Evolutionary conservation across 164 flowering plant species (phyloP).

Genomic region (Stephania yunnanensis): DNA sequence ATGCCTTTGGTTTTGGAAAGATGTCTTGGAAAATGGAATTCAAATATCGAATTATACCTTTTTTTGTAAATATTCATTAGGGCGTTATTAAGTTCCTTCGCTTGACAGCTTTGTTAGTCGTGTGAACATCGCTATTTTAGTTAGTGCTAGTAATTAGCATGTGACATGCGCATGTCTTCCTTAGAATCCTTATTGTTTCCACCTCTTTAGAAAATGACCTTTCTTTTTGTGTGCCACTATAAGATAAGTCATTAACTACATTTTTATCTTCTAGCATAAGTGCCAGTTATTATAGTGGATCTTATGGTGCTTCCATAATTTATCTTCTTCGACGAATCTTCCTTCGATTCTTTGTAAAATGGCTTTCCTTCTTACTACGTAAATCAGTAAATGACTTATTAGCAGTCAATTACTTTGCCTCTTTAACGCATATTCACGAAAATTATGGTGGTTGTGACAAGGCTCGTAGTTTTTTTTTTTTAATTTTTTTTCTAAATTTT

Average conservation of each 20-base stretch:
- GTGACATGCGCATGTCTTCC: not conserved
- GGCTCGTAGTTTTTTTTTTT: no score
- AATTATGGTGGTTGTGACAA: not conserved
- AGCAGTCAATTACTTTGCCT: not conserved
- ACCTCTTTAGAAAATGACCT: not conserved
- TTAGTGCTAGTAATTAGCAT: not conserved
- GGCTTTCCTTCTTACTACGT: not conserved
- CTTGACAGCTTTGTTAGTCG: not conserved
- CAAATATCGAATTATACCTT: not conserved
- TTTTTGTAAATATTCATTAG: not conserved
- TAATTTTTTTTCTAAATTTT: no score
- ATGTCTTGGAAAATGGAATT: not conserved
- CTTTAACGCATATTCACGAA: not conserved
- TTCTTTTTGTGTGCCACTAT: not conserved
- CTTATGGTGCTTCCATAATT: not conserved
- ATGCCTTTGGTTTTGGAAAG: not conserved
- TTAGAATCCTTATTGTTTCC: not conserved
- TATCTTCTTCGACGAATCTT: not conserved
- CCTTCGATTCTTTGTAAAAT: not conserved
- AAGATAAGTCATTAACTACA: not conserved
- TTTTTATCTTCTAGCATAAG: not conserved
- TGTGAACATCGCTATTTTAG: not conserved
- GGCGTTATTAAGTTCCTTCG: not conserved
- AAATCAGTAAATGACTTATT: not conserved
- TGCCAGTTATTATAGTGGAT: not conserved